These are phyloP conservation scores for Apiospora koreana DNA, from an alignment of 2,329 filamentous ascomycete genomes.

Conservation along the genomic window DNA sequence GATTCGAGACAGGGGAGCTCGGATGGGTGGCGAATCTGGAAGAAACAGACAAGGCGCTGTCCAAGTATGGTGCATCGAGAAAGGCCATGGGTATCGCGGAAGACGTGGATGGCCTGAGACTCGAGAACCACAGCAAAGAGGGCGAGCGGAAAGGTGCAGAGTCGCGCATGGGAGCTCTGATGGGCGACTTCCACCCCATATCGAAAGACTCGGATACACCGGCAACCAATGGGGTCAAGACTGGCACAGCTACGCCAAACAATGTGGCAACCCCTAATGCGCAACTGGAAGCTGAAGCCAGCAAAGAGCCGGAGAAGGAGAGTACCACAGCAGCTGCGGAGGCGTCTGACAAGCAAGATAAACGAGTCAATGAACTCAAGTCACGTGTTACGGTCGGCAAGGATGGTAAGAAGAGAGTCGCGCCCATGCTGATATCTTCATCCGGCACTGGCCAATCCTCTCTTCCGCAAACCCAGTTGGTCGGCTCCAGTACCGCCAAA, in stretches of 20 bases:
- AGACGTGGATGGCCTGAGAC: slow-evolving; percentile 81
- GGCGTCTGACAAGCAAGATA: slow-evolving; percentile 52
- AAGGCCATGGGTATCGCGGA: slow-evolving; percentile 90
- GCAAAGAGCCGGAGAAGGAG: slow-evolving; percentile 28
- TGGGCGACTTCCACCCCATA: slow-evolving; percentile 74
- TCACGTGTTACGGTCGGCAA: slow-evolving; percentile 93
- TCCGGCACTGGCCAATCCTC: slow-evolving; percentile 86
- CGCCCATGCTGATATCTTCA: slow-evolving; percentile 86
- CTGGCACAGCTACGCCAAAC: slow-evolving; percentile 36
- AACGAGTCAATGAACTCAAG: slow-evolving; percentile 68
- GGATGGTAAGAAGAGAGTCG: slow-evolving; percentile 94
- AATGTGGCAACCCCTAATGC: slow-evolving; percentile 36
- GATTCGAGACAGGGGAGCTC: slow-evolving; percentile 84
- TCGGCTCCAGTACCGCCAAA: slow-evolving; percentile 71
- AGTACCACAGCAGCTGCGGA: slow-evolving; percentile 42
- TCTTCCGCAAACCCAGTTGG: slow-evolving; percentile 82
- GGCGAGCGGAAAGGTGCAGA: slow-evolving; percentile 88
- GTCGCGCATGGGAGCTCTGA: slow-evolving; percentile 95
- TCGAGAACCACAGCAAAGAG: slow-evolving; percentile 91
- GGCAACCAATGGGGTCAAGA: slow-evolving; percentile 55
- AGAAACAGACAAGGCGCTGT: slow-evolving; percentile 89
- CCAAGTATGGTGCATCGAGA: slow-evolving; percentile 87
- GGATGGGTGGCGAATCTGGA: slow-evolving; percentile 84
- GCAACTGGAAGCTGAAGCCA: slow-evolving; percentile 28
- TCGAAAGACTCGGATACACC: slow-evolving; percentile 48